Evolutionary conservation across 2,329 filamentous ascomycete species (phyloP).

Genomic region (Tricladium varicosporioides): DNA sequence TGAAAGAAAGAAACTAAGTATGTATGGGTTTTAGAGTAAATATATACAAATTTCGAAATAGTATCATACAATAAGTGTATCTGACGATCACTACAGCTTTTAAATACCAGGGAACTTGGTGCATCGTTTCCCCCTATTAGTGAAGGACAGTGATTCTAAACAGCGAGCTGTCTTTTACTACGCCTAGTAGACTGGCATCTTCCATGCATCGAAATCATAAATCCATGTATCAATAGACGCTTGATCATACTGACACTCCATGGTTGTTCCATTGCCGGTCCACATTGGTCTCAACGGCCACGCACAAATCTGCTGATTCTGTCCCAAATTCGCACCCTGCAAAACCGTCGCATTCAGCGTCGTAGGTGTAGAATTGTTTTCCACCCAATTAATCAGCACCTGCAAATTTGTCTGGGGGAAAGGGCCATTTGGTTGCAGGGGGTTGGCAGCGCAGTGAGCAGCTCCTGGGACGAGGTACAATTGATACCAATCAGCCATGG

Average conservation of each 20-base stretch:
- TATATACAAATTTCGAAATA: no score
- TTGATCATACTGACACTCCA: slow-evolving; percentile 14
- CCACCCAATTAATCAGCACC: slow-evolving; percentile 67
- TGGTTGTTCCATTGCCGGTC: slow-evolving; percentile 23
- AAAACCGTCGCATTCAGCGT: slow-evolving; percentile 40
- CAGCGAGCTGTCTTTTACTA: no score
- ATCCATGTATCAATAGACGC: not conserved
- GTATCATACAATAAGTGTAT: no score
- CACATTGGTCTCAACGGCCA: slow-evolving; percentile 39
- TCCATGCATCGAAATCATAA: slow-evolving; percentile 1
- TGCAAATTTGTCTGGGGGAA: slow-evolving; percentile 58
- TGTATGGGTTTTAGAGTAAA: no score
- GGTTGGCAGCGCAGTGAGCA: slow-evolving; percentile 48
- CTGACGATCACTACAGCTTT: no score
- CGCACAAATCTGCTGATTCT: slow-evolving; percentile 39
- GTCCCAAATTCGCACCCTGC: slow-evolving; percentile 32
- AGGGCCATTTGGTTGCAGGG: slow-evolving; percentile 38
- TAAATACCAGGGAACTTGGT: no score
- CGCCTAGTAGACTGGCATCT: not conserved
- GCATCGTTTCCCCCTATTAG: no score
- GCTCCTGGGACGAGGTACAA: slow-evolving; percentile 54
- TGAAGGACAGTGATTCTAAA: no score
- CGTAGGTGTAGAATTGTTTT: slow-evolving; percentile 47
- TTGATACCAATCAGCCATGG: slow-evolving; percentile 52
- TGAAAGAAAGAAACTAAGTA: no score